Evolutionary conservation across 2,329 filamentous ascomycete genomes (phyloP).

Genomic region (Colletotrichum paranaense): DNA sequence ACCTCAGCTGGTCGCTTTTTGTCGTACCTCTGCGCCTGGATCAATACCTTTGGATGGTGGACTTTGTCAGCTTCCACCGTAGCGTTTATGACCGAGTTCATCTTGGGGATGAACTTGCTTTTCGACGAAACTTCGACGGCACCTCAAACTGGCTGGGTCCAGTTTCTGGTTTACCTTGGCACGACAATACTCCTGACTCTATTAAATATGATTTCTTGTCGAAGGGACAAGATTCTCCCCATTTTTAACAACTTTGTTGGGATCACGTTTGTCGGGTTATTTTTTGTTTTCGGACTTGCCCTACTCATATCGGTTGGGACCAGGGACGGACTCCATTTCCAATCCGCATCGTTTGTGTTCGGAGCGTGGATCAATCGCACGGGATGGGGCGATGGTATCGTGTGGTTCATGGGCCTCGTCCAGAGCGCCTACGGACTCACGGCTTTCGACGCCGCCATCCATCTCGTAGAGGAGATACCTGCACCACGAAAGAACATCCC

Average conservation of each 20-base stretch:
- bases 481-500: slow-evolving; percentile 57
- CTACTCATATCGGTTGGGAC: background rate
- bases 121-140: slow-evolving; percentile 61
- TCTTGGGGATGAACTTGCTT: slow-evolving; percentile 66
- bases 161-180: background rate
- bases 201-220: background rate
- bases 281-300: background rate
- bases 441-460: slow-evolving; percentile 69
- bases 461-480: slow-evolving; percentile 69
- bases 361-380: background rate
- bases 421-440: slow-evolving; percentile 68
- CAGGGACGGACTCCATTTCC: background rate
- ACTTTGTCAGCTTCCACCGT: slow-evolving; percentile 65
- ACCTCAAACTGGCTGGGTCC: slow-evolving; percentile 58
- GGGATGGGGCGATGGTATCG: background rate
- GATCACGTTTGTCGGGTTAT: background rate
- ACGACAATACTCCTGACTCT: background rate
- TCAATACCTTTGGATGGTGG: slow-evolving; percentile 71
- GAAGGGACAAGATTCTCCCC: background rate
- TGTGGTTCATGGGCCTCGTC: slow-evolving; percentile 68
- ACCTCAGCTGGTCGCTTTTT: slow-evolving; percentile 57
- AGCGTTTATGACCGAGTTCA: slow-evolving; percentile 68
- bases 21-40: slow-evolving; percentile 69
- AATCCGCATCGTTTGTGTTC: background rate
- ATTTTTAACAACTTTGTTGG: background rate